Evolutionary conservation across 768 basidiomycete genomes (phyloP), one percentile per base, ranked within the genome.

Genomic region (Coprinellus aureogranulatus): DNA sequence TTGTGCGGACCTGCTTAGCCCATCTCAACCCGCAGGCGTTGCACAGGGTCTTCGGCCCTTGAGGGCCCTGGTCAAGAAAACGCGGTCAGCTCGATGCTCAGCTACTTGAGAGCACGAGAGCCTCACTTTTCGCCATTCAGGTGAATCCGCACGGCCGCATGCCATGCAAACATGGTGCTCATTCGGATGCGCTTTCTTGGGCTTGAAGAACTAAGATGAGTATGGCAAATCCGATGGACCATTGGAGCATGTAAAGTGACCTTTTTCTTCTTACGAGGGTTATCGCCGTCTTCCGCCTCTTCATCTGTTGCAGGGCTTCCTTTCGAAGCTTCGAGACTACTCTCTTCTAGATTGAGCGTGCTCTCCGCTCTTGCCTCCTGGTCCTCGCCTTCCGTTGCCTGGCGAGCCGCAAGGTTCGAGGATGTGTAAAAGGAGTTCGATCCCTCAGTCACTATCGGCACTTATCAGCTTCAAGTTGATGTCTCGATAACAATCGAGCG

Each of bases 21-120:
- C 93, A 96, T 54, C 94, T 82, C 40, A 98, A 74, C 25, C 95
- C 95, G 62, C 96, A 97, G 2, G 94, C 94, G 71, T 98, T 97
- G 77, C 96, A 98, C 4, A 98, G 75, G n/a, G 96, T 97, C 75
- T 98, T 99, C 1, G 96, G 94, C 34, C 96, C 96, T 54, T 84
- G 80, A 1, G 96, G 96, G 11, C 96, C 96, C 91, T 91, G 62
- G 4, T 8, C 18, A 48, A 10, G 34, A n/a, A n/a, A n/a, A n/a
- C n/a, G n/a, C n/a, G n/a, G n/a, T n/a, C n/a, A n/a, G n/a, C n/a
- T n/a, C n/a, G n/a, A n/a, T n/a, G n/a, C n/a, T n/a, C n/a, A n/a
- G 34, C 37, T 9, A 39, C 10, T 9, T 39, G 9, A 39, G 37
- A 9, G 30, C 28, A 45, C 30, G 51, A 59, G 30, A 58, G 20